These are phyloP conservation scores for Kernera saxatilis DNA, from an alignment of 345 rosid species.

Conservation along the genomic window DNA sequence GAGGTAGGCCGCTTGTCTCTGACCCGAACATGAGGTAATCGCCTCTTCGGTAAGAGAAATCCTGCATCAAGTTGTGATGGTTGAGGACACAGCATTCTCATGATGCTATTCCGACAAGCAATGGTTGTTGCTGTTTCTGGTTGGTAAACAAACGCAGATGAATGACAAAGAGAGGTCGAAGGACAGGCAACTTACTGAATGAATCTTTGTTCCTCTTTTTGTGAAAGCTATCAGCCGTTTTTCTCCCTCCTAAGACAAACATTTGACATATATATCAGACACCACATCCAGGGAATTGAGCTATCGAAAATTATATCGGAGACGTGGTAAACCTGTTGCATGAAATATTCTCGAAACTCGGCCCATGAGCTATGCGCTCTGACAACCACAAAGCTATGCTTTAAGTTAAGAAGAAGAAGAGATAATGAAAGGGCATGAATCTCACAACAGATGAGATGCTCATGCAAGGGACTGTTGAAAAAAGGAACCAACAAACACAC, in stretches of 20 bases:
- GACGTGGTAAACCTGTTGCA: slow-evolving; percentile 54
- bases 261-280: slow-evolving; percentile 9
- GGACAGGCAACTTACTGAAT: slow-evolving; percentile 57
- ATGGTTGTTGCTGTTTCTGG: neutral
- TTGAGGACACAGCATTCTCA: neutral
- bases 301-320: neutral
- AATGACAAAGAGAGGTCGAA: neutral
- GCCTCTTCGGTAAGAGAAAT: slow-evolving; percentile 64
- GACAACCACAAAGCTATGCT: slow-evolving; percentile 66
- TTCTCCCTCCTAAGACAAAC: slow-evolving; percentile 58
- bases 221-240: slow-evolving; percentile 89
- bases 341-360: slow-evolving; percentile 69
- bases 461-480: neutral
- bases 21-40: slow-evolving; percentile 89
- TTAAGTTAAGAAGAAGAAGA: slow-evolving; percentile 33
- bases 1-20: slow-evolving; percentile 81
- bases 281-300: neutral
- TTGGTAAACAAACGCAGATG: neutral
- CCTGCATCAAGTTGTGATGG: slow-evolving; percentile 41
- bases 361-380: slow-evolving; percentile 78
- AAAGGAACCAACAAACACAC: neutral
- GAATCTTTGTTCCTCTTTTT: slow-evolving; percentile 67
- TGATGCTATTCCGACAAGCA: neutral
- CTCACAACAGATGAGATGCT: neutral
- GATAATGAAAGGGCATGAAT: neutral